Evolutionary conservation across 148 eudicot genomes (phyloP), one percentile per base, ranked within the genome.

Genomic region (Bassia scoparia): DNA sequence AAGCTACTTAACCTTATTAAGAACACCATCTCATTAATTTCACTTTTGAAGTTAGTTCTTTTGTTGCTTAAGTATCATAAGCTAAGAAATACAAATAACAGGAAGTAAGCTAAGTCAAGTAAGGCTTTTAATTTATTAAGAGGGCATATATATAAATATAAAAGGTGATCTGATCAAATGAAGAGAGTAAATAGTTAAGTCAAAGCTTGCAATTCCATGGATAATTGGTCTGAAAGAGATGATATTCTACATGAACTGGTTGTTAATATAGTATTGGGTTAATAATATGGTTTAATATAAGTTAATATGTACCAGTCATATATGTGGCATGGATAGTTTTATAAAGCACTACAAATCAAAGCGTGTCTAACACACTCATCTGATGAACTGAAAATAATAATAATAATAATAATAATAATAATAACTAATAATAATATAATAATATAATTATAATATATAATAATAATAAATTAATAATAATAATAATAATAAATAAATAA

Each of bases 121-220:
- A 29, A 74, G 54, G n/a, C 63, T 38, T n/a, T n/a, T n/a, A n/a
- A n/a, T n/a, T n/a, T n/a, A n/a, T n/a, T n/a, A n/a, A n/a, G n/a
- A n/a, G 67, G 35, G 61, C 34, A 61, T 54, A 16, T 55, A 61
- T 56, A 16, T 56, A 20, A 82, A 80, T 84, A 86, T 84, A 86
- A 73, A 76, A 78, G 33, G 76, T n/a, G n/a, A n/a, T n/a, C 20
- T 3, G 53, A 43, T 26, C 63, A 14, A 64, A n/a, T n/a, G n/a
- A n/a, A n/a, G n/a, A n/a, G n/a, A 41, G n/a, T n/a, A n/a, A 41
- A 50, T 30, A 33, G 67, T 48, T 43, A 80, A 82, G 91, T 88
- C 87, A 88, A 88, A 88, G 84, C 76, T n/a, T 54, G 53, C 76
- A 70, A 70, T 80, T 70, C 68, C 82, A 48, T 75, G 79, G 63